Evolutionary conservation across 2,329 filamentous ascomycete species (phyloP), one percentile per base, ranked within the genome.

Genomic region (Parastagonospora nodorum): DNA sequence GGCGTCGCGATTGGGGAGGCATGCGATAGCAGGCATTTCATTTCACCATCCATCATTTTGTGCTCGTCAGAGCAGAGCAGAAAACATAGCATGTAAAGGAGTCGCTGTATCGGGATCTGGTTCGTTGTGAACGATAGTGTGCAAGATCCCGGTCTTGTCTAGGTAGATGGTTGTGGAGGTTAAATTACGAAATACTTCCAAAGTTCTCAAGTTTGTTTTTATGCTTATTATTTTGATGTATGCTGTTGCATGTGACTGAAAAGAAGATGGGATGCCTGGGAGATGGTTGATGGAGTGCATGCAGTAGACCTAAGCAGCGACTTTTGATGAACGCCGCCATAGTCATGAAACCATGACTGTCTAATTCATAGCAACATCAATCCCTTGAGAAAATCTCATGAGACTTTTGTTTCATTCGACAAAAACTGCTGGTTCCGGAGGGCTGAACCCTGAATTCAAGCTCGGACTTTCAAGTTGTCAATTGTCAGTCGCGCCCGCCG

Each of bases 81-180:
- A 64, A 64, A 65, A 66, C 54, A 60, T 56, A 62, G 58, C 63
- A 63, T 67, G 58, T 59, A 58, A 60, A 61, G 61, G 58, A 64
- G 61, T 63, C 53, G 58, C 56, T 59, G 51, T 51, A 35, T 35
- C 38, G 28, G 45, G 45, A 51, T 41, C 48, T 44, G 49, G 55
- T 55, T 50, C 52, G 49, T 61, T 50, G 45, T 55, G 55, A 50
- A 50, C 36, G 50, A 51, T 48, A 50, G 55, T 43, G 54, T 42
- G 52, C 50, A 45, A 31, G 51, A 44, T 46, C 54, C 50, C 48
- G 50, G 42, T 55, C 54, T 35, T 51, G 48, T 55, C 47, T 55
- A 61, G 52, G 55, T 62, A 64, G 57, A 63, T 49, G 51, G 51
- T 53, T 60, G 56, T 51, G 32, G 50, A 55, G 32, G 19, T 54